Evolutionary conservation across 2,329 filamentous ascomycete species (phyloP), one percentile per base, ranked within the genome.

Genomic region (Verticillium nonalfalfae): DNA sequence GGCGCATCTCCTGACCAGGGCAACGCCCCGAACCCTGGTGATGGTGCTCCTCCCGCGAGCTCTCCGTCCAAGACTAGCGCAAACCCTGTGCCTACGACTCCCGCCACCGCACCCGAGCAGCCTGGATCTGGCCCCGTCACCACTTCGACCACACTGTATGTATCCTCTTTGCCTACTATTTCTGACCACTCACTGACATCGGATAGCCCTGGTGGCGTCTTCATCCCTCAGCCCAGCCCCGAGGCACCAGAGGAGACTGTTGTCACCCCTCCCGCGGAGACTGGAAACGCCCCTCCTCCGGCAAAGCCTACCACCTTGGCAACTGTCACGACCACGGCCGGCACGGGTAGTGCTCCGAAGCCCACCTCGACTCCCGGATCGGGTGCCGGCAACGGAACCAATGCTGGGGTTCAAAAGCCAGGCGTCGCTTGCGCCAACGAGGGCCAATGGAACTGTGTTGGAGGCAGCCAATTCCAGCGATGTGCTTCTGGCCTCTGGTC

Each of bases 401-500:
- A 62, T 63, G 69, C 66, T 33, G 72, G 75, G 50, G 68, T 67
- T 60, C 69, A 70, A 57, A 66, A 70, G 26, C 69, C 75, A 7
- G 78, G 77, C 36, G 72, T 78, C 14, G 60, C 77, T 21, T 88
- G 86, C 74, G 72, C 69, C 38, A 62, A 73, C 4, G 84, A 88
- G 67, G 86, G 86, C 21, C 66, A 72, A 15, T 88, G 83, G 83
- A 82, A 84, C 72, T 88, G 86, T 69, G 73, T 85, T 33, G 76
- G 73, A 18, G 84, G 84, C 58, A 73, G 71, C 31, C 76, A 79
- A 58, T 88, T 85, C 78, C 85, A 88, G 73, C 84, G 84, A 61
- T 88, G 85, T 66, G 85, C 83, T n/a, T 81, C 78, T 14, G 85
- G 85, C 6, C 66, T 71, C 60, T 88, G 85, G 85, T 79, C 81